phyloP scores from a whole-genome alignment of 2,329 filamentous ascomycete genomes.

The Fusarium citri region DNA sequence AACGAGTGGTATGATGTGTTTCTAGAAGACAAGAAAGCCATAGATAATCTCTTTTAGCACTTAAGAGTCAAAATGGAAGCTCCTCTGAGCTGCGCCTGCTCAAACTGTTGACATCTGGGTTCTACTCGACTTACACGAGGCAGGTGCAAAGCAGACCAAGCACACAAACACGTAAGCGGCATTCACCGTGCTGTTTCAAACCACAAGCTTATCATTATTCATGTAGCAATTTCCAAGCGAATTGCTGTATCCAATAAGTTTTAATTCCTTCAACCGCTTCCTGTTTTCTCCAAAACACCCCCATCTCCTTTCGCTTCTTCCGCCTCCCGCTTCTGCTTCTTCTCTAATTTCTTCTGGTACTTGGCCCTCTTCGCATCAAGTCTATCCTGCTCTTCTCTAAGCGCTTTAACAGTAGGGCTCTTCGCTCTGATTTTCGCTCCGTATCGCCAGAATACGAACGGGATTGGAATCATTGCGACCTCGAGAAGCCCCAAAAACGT shows the following conservation, averaged over 20 bases:
- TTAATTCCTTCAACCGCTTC: constrained; percentile 2
- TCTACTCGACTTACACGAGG: neutral
- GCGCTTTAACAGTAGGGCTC: constrained; percentile 60
- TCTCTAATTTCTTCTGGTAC: constrained; percentile 44
- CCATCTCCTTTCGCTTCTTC: constrained; percentile 5
- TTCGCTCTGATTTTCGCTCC: constrained; percentile 64
- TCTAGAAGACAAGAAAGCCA: neutral
- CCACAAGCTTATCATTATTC: neutral
- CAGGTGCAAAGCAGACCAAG: neutral
- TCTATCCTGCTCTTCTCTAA: constrained; percentile 59
- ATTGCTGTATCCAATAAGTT: neutral
- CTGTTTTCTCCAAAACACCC: constrained; percentile 21
- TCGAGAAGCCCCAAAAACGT: constrained; percentile 81
- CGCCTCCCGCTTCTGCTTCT: constrained; percentile 14
- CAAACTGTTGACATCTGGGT: neutral
- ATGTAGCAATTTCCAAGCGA: neutral
- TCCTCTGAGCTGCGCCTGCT: neutral
- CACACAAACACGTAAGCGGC: neutral
- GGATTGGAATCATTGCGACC: constrained; percentile 80
- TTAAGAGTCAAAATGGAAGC: neutral
- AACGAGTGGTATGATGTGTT: neutral
- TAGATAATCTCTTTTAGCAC: neutral
- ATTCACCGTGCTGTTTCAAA: neutral
- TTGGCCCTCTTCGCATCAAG: constrained; percentile 50
- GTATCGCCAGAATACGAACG: constrained; percentile 79